phyloP scores from a whole-genome alignment of 148 eudicot genomes.

The Beta vulgaris region DNA sequence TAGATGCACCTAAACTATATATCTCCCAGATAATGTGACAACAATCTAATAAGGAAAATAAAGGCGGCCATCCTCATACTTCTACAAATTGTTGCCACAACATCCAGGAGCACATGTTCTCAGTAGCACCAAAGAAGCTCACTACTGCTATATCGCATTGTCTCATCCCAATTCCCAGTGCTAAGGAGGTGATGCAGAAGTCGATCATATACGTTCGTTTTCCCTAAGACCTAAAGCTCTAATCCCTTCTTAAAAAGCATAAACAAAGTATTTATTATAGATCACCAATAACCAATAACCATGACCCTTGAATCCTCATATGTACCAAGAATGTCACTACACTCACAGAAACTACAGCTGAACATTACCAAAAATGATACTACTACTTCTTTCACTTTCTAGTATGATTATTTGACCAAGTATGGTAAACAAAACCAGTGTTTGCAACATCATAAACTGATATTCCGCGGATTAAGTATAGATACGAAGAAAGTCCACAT shows the following conservation, averaged over 20 bases:
- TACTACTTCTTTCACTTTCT: neutral
- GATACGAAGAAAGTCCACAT: neutral
- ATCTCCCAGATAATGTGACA: neutral
- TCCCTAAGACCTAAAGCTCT: neutral
- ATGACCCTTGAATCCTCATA: neutral
- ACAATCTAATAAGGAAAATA: neutral
- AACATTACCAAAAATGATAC: neutral
- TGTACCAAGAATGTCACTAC: neutral
- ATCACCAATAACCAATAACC: neutral
- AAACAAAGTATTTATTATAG: neutral
- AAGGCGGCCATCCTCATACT: too few species aligned
- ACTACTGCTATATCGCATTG: neutral
- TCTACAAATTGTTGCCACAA: neutral
- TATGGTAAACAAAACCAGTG: neutral
- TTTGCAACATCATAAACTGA: constrained; percentile 1
- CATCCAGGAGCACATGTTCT: neutral
- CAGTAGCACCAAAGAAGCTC: neutral
- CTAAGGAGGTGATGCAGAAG: neutral
- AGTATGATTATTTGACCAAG: neutral
- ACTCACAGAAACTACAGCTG: neutral
- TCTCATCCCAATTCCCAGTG: neutral
- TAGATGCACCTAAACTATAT: neutral
- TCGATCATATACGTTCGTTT: neutral
- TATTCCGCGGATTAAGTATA: too few species aligned
- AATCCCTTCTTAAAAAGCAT: neutral